Percentiles rank a stretch among this genome's conserved stretches.
Evolutionary conservation across 192 early-diverging fungal genomes (phyloP).

Genomic region (Podila epigama): DNA sequence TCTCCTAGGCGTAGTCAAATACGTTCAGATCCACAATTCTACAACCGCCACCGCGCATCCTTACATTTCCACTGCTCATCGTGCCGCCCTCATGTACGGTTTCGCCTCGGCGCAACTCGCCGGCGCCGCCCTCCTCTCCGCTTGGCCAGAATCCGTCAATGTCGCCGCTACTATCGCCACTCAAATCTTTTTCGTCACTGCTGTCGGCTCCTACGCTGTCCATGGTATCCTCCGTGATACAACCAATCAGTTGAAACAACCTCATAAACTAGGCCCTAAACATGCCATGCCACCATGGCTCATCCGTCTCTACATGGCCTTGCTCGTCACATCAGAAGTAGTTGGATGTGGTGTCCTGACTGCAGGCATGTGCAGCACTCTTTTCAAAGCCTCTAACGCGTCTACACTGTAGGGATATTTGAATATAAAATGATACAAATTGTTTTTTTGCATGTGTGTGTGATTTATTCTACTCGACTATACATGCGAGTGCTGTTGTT

Average conservation of each 20-base stretch:
- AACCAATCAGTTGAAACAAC: conserved; percentile 30
- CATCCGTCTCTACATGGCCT: conserved; percentile 15
- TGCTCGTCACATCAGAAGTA: conserved; percentile 22
- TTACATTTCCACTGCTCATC: conserved; percentile 37
- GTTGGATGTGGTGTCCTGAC: conserved; percentile 33
- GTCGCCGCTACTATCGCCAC: conserved; percentile 8
- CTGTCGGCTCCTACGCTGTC: conserved; percentile 23
- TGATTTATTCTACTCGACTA: too few species aligned
- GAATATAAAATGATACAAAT: neutral
- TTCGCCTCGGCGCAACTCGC: conserved; percentile 36
- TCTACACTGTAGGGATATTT: too few species aligned
- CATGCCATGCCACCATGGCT: conserved; percentile 8
- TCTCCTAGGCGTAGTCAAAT: conserved; percentile 31
- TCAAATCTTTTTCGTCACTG: conserved; percentile 21
- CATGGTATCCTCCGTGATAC: conserved; percentile 34
- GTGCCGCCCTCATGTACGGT: conserved; percentile 45
- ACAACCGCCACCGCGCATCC: conserved; percentile 32
- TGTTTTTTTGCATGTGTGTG: too few species aligned
- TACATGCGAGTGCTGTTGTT: too few species aligned
- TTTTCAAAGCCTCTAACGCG: neutral
- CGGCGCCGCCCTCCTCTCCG: conserved; percentile 7
- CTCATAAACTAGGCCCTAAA: conserved; percentile 23
- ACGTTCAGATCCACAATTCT: conserved; percentile 36
- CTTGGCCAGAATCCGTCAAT: conserved; percentile 17
- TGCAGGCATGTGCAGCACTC: conserved; percentile 31